Evolutionary conservation across 805 yeast species (phyloP).

Genomic region (Monosporozyma yasuniensis): DNA sequence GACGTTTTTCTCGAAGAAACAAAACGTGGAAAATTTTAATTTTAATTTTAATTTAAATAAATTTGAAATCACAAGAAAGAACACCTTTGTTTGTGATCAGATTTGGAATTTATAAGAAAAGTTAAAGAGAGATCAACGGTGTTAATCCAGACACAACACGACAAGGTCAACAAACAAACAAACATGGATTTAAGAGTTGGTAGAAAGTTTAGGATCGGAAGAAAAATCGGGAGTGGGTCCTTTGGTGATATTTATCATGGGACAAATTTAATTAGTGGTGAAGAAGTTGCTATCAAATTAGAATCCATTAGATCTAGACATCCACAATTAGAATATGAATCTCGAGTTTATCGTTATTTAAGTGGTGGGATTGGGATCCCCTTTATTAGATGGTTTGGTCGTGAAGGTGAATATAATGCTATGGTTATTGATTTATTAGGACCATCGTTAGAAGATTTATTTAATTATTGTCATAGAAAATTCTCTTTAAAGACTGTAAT

Average conservation of each 20-base stretch:
- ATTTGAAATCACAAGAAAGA: neutral
- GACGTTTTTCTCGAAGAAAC: neutral
- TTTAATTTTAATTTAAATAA: neutral
- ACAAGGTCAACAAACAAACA: neutral
- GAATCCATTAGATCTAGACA: slow-evolving; percentile 89
- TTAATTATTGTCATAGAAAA: slow-evolving; percentile 91
- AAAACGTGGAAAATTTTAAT: neutral
- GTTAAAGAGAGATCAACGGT: neutral
- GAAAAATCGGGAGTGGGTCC: slow-evolving; percentile 95
- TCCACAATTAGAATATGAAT: slow-evolving; percentile 96
- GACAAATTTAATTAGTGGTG: slow-evolving; percentile 91
- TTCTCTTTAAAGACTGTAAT: slow-evolving; percentile 90
- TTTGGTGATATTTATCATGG: slow-evolving; percentile 95
- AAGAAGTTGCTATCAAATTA: slow-evolving; percentile 94
- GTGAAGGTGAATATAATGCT: slow-evolving; percentile 94
- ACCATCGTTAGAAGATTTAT: slow-evolving; percentile 89
- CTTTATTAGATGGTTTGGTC: slow-evolving; percentile 93
- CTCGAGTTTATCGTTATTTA: slow-evolving; percentile 87
- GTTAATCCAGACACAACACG: neutral
- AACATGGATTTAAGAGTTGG: slow-evolving; percentile 79
- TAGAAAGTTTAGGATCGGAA: slow-evolving; percentile 87
- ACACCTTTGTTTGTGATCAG: neutral
- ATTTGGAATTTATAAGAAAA: too few species aligned
- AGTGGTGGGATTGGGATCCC: slow-evolving; percentile 98
- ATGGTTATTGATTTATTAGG: slow-evolving; percentile 95